These are phyloP conservation scores for Cynanchum wilfordii DNA, from an alignment of 257 asterid species.

Conservation along the genomic window DNA sequence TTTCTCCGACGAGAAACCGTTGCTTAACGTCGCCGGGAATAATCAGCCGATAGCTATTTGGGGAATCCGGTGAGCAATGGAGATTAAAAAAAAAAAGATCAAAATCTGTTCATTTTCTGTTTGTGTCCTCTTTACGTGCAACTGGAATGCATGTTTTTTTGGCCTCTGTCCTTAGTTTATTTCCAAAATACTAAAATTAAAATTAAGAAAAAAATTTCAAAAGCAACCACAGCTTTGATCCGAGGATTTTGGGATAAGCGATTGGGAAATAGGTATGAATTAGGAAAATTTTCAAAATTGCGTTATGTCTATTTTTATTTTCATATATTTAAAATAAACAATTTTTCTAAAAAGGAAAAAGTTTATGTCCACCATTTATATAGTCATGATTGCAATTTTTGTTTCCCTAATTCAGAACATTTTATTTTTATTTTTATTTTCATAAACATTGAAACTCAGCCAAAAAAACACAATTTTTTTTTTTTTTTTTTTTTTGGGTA, in stretches of 20 bases:
- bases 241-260: background rate
- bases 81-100: background rate
- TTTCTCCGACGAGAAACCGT: background rate
- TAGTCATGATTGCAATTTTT: too few species aligned
- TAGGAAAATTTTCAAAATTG: too few species aligned
- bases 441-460: too few species aligned
- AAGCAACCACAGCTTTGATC: background rate
- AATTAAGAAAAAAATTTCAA: background rate
- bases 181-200: too few species aligned
- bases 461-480: too few species aligned
- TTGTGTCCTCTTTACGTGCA: background rate
- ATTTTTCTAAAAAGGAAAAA: too few species aligned
- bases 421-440: too few species aligned
- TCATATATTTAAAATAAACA: too few species aligned
- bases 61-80: background rate
- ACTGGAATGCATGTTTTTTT: background rate
- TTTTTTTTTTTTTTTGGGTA: too few species aligned
- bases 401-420: too few species aligned
- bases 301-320: too few species aligned
- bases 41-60: background rate
- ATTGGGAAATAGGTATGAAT: background rate
- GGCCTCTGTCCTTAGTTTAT: background rate
- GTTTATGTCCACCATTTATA: too few species aligned
- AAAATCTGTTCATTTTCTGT: background rate
- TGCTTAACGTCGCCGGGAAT: background rate